These are phyloP conservation scores for Phyllostachys edulis DNA, from an alignment of 176 grass and related monocot genomes.

Conservation along the genomic window DNA sequence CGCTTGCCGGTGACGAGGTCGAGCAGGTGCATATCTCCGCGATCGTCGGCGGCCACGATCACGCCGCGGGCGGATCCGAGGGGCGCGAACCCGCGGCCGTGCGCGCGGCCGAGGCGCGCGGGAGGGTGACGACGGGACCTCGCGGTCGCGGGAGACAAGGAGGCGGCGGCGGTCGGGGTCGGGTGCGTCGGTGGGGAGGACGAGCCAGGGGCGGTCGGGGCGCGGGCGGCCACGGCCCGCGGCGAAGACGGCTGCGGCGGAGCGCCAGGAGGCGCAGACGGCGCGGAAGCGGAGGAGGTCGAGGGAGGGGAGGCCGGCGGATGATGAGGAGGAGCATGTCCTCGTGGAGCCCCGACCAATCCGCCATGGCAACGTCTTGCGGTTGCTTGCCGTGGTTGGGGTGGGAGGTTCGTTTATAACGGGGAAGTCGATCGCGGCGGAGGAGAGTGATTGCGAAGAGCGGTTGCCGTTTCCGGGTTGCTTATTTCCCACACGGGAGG, in stretches of 20 bases:
- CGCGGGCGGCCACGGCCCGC: background rate
- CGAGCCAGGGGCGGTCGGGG: constrained; percentile 34
- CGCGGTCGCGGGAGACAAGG: constrained; percentile 14
- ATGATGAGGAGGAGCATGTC: constrained; percentile 48
- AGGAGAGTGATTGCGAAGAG: too few species aligned
- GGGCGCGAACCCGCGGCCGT: constrained; percentile 19
- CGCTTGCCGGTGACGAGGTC: constrained; percentile 18
- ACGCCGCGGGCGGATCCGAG: constrained; percentile 35
- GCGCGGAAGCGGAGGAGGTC: constrained; percentile 46
- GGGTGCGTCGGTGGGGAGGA: constrained; percentile 23
- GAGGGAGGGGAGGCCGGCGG: constrained; percentile 31
- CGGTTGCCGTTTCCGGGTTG: too few species aligned
- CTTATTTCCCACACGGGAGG: too few species aligned
- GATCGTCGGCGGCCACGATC: constrained; percentile 37
- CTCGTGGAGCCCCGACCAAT: constrained; percentile 41
- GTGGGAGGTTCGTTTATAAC: too few species aligned
- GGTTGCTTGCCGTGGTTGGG: background rate
- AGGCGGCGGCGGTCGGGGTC: background rate
- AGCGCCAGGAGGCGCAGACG: constrained; percentile 50
- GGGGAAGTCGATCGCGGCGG: too few species aligned
- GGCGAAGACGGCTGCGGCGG: constrained; percentile 30
- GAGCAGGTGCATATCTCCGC: constrained; percentile 34
- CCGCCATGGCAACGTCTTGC: constrained; percentile 27
- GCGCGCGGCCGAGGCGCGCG: constrained; percentile 30
- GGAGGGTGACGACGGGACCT: constrained; percentile 45